A percentile compares a stretch with the other conserved stretches of the same genome.
These are phyloP conservation scores for Pythium utonaiense DNA, from an alignment of 352 stramenopile species.

Conservation along the genomic window DNA sequence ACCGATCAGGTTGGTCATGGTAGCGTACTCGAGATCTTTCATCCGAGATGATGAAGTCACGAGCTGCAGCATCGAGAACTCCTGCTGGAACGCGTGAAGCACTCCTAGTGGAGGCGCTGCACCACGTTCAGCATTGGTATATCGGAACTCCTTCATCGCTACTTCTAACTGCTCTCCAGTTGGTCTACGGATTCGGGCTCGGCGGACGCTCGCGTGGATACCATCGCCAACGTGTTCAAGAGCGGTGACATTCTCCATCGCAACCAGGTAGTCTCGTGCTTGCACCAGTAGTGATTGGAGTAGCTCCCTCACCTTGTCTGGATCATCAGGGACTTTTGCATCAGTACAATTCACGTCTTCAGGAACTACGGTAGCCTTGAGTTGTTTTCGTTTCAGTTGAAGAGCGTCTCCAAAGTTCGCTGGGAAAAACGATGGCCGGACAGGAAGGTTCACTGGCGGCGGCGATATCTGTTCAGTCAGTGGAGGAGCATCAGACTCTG, in stretches of 20 bases:
- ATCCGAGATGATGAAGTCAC: not conserved
- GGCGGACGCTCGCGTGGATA: conserved; percentile 19
- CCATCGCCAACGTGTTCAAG: conserved; percentile 13
- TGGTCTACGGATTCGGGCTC: not conserved
- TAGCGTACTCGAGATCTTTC: not conserved
- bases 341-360: not conserved
- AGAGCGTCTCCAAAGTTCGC: conserved; percentile 16
- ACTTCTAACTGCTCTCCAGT: conserved; percentile 1
- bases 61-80: conserved; percentile 16
- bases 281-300: not conserved
- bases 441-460: not conserved
- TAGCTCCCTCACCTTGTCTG: not conserved
- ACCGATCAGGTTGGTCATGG: not conserved
- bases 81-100: conserved; percentile 16
- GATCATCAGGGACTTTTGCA: not conserved
- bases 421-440: conserved; percentile 4
- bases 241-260: not conserved
- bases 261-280: not conserved
- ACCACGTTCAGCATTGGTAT: not conserved
- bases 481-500: not conserved
- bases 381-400: conserved; percentile 22
- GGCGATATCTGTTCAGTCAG: not conserved
- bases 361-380: conserved; percentile 15
- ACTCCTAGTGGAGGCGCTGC: conserved; percentile 10
- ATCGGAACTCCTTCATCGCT: conserved; percentile 27